Evolutionary conservation across 2,329 filamentous ascomycete species (phyloP), one percentile per base, ranked within the genome.

Genomic region (Talaromyces amestolkiae): DNA sequence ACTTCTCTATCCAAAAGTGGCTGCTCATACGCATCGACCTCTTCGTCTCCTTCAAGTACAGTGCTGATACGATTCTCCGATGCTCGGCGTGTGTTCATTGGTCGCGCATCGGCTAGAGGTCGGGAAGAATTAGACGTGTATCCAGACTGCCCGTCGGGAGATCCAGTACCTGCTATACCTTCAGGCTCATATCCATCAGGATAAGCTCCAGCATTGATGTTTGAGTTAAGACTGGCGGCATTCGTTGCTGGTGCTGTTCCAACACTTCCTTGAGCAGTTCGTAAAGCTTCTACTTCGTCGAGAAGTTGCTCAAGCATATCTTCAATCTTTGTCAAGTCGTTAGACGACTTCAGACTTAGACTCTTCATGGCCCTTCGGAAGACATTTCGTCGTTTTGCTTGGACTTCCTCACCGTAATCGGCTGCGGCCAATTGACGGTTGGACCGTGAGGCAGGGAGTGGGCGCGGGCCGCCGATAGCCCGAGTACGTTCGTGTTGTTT

Each of bases 281-380:
- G 92, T 66, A 95, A 83, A 56, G 87, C 91, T 75, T 98, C 94
- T 7, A 99, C 93, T 75, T 99, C 95, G 60, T 89, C 91, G 22
- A 99, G 86, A 24, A 99, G 85, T 74, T 97, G 93, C 77, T 95
- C 91, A 39, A 99, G 85, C 90, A 95, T 94, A 67, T 92, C 90
- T 76, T 95, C 92, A 68, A 97, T 97, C 71, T 92, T 91, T 69
- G 88, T 87, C 61, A 97, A 85, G 71, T 99, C 95, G 72, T 91
- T 94, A 8, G 90, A 89, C 61, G 92, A 94, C 81, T 95, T 96
- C 74, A 90, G 86, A 71, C 92, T 92, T 59, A 99, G 83, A 3
- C 93, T 93, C 75, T 96, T 94, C 59, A 99, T 83, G n/a, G 95
- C 95, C 68, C 94, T 89, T 72, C 90, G 91, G 81, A 98, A 95